Evolutionary conservation across 192 early-diverging fungal species (phyloP), one percentile per base, ranked within the genome.

Genomic region (Phlyctochytrium bullatum): DNA sequence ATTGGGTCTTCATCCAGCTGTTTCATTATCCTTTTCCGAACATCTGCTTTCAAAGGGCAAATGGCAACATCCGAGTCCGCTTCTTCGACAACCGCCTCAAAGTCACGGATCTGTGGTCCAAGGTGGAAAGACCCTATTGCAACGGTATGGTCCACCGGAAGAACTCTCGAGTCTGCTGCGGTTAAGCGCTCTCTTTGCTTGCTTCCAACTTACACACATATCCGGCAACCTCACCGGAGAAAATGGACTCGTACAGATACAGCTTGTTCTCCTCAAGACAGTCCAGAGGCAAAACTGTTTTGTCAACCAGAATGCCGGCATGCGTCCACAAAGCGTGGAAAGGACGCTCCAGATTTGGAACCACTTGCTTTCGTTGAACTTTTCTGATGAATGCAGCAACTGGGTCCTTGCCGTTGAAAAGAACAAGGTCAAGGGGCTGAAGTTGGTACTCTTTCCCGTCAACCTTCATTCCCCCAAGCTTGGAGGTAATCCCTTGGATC

Each of bases 221-320:
- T 17, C 75, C 75, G 30, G 59, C 59, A 17, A 76, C 67, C 52
- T 65, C 52, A 6, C 75, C 75, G 12, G 62, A 60, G 36, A 76
- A 70, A 14, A 76, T 64, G 16, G 72, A 75, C 61, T 76, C 75
- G 56, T 76, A 76, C 12, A 76, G 29, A 33, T 76, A 76, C 62
- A 76, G 24, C 36, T 74, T 76, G 0, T 64, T 69, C 3, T 60
- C 66, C 54, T 74, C 72, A 14, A 76, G 36, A 36, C 68, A 77
- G 34, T 77, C 75, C 17, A 77, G 67, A 10, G 75, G 75, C 30
- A 77, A 28, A 31, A 77, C 72, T 20, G 14, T 27, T 34, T 75
- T 75, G 60, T 69, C 54, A 27, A 77, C 72, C 12, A 77, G 28
- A 35, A 77, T 67, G 20, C 40, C 40, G 27, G 64, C 75, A 40